Percentiles rank a stretch among this genome's conserved stretches.
These are phyloP conservation scores for Ceratocystiopsis minuta DNA, from an alignment of 2,329 filamentous ascomycete species.

Conservation along the genomic window DNA sequence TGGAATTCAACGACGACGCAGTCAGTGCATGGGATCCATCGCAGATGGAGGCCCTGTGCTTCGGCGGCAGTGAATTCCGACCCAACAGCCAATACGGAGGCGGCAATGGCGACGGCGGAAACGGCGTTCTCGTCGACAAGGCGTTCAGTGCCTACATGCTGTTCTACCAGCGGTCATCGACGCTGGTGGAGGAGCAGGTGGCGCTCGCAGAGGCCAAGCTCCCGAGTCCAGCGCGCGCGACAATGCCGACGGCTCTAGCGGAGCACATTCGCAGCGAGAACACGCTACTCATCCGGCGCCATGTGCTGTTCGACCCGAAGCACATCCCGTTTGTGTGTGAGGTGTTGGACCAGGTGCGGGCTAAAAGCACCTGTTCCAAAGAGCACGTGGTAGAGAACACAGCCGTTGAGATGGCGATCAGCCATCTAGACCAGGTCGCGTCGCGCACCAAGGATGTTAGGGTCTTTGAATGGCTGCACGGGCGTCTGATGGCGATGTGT, in stretches of 20 bases:
- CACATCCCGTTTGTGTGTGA: conserved; percentile 50
- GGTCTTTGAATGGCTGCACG: conserved; percentile 34
- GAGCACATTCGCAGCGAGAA: conserved; percentile 57
- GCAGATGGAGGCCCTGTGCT: conserved; percentile 59
- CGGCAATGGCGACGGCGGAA: conserved; percentile 25
- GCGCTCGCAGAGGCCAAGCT: conserved; percentile 20
- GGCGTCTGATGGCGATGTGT: conserved; percentile 27
- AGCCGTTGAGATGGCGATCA: conserved; percentile 36
- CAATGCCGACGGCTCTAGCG: conserved; percentile 26
- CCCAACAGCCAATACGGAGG: conserved; percentile 17
- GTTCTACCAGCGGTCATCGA: conserved; percentile 74
- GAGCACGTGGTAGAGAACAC: conserved; percentile 26
- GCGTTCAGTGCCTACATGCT: conserved; percentile 90
- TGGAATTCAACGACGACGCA: conserved; percentile 86
- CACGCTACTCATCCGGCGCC: conserved; percentile 51
- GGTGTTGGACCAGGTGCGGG: conserved; percentile 29
- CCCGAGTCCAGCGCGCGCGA: conserved; percentile 25
- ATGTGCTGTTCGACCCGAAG: conserved; percentile 59
- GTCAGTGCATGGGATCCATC: conserved; percentile 59
- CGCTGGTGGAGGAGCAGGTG: conserved; percentile 36
- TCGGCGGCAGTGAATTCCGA: conserved; percentile 50
- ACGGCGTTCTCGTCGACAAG: conserved; percentile 40
- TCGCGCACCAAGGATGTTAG: conserved; percentile 51
- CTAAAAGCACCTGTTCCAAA: conserved; percentile 24
- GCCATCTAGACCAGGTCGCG: conserved; percentile 59